phyloP scores from a whole-genome alignment of 495 filamentous ascomycete species.

The Paragyromitra xinjiangensis region DNA sequence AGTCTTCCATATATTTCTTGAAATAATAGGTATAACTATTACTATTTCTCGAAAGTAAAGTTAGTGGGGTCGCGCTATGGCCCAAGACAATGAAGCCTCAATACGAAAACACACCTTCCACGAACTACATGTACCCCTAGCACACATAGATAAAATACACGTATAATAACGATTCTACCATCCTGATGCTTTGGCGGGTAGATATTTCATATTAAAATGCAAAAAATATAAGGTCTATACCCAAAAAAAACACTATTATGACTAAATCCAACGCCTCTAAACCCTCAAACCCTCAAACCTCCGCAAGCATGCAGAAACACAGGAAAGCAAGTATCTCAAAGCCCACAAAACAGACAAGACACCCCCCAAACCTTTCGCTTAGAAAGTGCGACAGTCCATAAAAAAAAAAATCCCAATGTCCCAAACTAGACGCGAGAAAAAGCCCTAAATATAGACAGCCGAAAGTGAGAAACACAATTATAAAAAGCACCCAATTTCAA shows the following conservation, averaged over 20 bases:
- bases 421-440: not conserved
- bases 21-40: no score
- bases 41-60: no score
- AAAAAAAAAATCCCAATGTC: not conserved
- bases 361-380: not conserved
- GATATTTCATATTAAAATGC: conserved; percentile 6
- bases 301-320: not conserved
- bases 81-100: no score
- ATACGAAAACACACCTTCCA: no score
- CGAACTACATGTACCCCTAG: no score
- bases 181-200: not conserved
- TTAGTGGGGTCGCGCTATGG: no score
- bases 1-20: no score
- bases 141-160: no score
- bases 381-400: not conserved
- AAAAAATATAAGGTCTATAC: not conserved
- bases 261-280: conserved; percentile 4
- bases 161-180: no score
- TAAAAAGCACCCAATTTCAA: conserved; percentile 26
- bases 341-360: not conserved
- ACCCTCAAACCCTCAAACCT: not conserved
- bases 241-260: not conserved
- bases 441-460: conserved; percentile 21
- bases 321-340: conserved; percentile 6
- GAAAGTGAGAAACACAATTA: conserved; percentile 1